Evolutionary conservation across 768 basidiomycete species (phyloP), one percentile per base, ranked within the genome.

Genomic region (Termitomyces sp.): DNA sequence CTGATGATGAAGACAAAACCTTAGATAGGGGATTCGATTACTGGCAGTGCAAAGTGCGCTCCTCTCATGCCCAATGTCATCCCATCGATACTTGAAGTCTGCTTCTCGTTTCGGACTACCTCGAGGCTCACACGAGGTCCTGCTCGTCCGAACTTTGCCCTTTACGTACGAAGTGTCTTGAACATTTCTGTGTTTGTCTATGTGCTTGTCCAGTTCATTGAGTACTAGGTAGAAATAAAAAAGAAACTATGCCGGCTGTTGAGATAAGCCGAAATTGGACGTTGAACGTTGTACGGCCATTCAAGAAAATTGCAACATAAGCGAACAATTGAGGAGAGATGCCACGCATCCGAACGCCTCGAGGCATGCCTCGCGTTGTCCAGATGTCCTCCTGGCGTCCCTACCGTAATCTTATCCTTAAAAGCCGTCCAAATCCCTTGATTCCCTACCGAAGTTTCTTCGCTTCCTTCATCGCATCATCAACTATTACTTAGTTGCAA

Each of bases 361-460:
- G 78, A 78, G 79, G 68, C 73, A 63, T 58, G 74, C 77, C 78
- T 76, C 74, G 66, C 78, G 72, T 68, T 72, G 68, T 67, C 65
- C 52, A 67, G 69, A 60, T 60, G 65, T 59, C 62, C 9, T 34
- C 32, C n/a, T 32, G 35, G 27, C 37, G 55, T 37, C 51, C 48
- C 57, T 60, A 50, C 55, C 41, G 49, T 47, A 59, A 77, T 77
- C 72, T 74, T 71, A 76, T 77, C 75, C 76, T 79, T 80, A 80
- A 78, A 80, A 80, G 61, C 63, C 52, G 70, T 64, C 58, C 57
- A 60, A 59, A 58, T 61, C n/a, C 66, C 55, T 55, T 58, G 63
- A 70, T 67, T 62, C 60, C 67, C 66, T 60, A 63, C 62, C 61
- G 63, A 34, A 60, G 52, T 48, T 64, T 49, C 63, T 61, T 57